Base-by-base conservation (phyloP, 1,284 basidiomycete genomes). In the Meripilus lineatus region DNA sequence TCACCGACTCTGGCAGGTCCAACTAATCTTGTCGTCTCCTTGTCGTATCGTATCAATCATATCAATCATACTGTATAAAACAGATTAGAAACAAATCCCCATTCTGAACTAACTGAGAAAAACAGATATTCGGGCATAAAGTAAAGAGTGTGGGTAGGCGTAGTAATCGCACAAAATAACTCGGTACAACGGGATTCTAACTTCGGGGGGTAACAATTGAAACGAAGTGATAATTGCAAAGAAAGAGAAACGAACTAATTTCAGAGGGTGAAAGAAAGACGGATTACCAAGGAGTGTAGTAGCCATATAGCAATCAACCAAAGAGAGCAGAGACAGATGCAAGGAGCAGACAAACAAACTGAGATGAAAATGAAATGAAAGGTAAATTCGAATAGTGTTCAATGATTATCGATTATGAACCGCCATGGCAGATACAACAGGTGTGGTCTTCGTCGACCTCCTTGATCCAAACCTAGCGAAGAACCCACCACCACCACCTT, bases 391-490 rank as follows among this genome's bases (percentile, higher is more conserved):
- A 11, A 18, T 8, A 18, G 15, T 11, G 10, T 15, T 21, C 17
- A 40, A 37, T 53, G 51, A 18, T 42, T 26, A 42, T 21, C 38
- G 38, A 17, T 50, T 35, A n/a, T 48, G 45, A 6, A 41, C 33
- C 10, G 28, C 28, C 17, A 20, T 38, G 26, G 25, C 38, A 21
- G 46, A 51, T 5, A 26, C 17, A 40, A 23, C 15, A 18, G 35
- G 24, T 21, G 25, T 55, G 32, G 75, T 74, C 63, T 74, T 83
- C 36, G 73, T 68, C 32, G 81, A 83, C 50, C 84, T 73, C 51
- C 74, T 69, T 20, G 84, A 81, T 28, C 84, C 84, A 61, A 88
- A 88, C 42, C 83, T 75, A 44, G 79, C 79, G 61, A 88, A 87
- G 45, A 88, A 65, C 2, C 83, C 75, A 33, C 64, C 68, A 3